phyloP scores from a whole-genome alignment of 306 rosid genomes.

The Vigna hirtella region DNA sequence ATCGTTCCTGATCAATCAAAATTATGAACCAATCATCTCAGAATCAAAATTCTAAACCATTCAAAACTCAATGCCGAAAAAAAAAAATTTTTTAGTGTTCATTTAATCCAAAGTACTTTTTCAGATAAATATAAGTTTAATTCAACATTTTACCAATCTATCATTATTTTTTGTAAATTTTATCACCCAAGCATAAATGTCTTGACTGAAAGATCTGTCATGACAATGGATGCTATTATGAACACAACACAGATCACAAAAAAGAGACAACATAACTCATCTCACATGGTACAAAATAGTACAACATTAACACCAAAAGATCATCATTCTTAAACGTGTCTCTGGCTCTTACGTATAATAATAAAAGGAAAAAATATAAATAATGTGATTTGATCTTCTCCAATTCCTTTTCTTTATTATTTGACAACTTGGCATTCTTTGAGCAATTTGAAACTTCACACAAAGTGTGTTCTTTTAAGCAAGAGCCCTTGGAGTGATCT shows the following conservation, averaged over 20 bases:
- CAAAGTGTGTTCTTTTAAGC: too few relatives aligned
- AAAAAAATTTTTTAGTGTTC: too few relatives aligned
- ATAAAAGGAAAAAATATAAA: background rate
- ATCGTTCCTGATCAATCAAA: too few relatives aligned
- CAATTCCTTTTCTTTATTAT: background rate
- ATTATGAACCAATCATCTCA: too few relatives aligned
- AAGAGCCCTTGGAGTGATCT: too few relatives aligned
- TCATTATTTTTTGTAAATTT: too few relatives aligned
- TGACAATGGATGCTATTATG: background rate
- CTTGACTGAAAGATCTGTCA: background rate
- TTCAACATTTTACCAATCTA: too few relatives aligned
- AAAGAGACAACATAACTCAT: background rate
- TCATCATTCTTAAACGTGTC: conserved; percentile 4
- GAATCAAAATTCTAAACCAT: too few relatives aligned
- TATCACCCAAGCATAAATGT: background rate
- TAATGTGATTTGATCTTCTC: background rate
- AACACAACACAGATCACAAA: background rate
- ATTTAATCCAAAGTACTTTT: too few relatives aligned
- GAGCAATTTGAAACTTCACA: conserved; percentile 7
- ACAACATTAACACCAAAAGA: background rate
- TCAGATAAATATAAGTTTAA: too few relatives aligned
- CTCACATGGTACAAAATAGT: background rate
- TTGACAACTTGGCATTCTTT: conserved; percentile 26
- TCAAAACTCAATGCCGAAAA: too few relatives aligned
- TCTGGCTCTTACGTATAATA: background rate